phyloP scores from a whole-genome alignment of 73 alveolate genomes.

The Diophrys sp. region DNA sequence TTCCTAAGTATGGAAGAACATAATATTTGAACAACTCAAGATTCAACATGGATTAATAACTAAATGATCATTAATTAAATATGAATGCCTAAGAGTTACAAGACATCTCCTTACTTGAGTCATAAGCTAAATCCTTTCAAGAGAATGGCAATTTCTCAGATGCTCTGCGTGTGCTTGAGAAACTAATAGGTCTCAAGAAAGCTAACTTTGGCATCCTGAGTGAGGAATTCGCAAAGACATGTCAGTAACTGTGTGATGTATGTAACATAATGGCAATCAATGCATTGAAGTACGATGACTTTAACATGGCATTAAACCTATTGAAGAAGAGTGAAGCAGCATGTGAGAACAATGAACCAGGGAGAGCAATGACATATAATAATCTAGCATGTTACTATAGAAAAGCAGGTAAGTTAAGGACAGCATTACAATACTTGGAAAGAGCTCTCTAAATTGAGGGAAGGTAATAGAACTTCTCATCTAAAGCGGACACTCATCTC shows the following conservation, averaged over 20 bases:
- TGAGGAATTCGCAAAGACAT: slow-evolving; percentile 52
- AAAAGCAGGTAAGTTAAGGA: slow-evolving; percentile 72
- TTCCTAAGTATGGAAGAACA: neutral
- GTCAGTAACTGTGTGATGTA: slow-evolving; percentile 80
- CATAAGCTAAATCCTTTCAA: slow-evolving; percentile 32
- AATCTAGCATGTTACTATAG: slow-evolving; percentile 82
- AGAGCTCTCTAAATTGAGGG: slow-evolving; percentile 76
- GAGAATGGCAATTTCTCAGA: slow-evolving; percentile 69
- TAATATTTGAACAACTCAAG: neutral
- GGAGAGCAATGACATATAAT: slow-evolving; percentile 81
- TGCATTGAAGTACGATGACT: slow-evolving; percentile 73
- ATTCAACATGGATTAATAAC: neutral
- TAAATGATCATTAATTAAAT: no score
- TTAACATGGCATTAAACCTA: slow-evolving; percentile 76
- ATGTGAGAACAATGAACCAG: slow-evolving; percentile 68
- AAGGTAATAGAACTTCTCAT: slow-evolving; percentile 60
- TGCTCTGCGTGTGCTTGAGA: slow-evolving; percentile 78
- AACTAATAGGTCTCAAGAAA: slow-evolving; percentile 67
- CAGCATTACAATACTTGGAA: slow-evolving; percentile 69
- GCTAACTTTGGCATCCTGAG: slow-evolving; percentile 73
- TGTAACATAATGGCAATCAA: slow-evolving; percentile 84
- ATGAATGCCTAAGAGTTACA: no score
- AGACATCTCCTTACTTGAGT: slow-evolving; percentile 46
- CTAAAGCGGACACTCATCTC: slow-evolving; percentile 81
- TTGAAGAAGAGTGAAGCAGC: slow-evolving; percentile 80